Evolutionary conservation across 768 basidiomycete species (phyloP).

Genomic region (Coprinopsis marcescibilis): DNA sequence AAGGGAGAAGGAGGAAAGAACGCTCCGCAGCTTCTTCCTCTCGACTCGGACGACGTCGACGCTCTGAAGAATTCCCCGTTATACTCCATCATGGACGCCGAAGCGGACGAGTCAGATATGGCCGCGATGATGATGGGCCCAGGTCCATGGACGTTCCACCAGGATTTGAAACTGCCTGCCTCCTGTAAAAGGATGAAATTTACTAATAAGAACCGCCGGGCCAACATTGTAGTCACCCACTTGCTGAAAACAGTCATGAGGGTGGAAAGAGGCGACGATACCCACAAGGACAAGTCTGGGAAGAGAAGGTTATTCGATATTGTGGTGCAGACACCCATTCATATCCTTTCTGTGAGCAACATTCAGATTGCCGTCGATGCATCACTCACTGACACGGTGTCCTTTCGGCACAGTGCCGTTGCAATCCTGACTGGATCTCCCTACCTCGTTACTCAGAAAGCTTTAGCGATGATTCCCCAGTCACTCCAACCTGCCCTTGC

Average conservation of each 20-base stretch:
- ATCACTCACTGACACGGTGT: neutral
- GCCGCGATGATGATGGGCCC: constrained; percentile 63
- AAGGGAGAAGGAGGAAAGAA: constrained; percentile 45
- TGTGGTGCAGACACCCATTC: constrained; percentile 77
- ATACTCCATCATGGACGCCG: constrained; percentile 38
- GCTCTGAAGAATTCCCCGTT: constrained; percentile 67
- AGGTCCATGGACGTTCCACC: constrained; percentile 84
- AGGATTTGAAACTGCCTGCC: constrained; percentile 61
- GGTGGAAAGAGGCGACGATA: constrained; percentile 76
- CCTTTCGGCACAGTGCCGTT: constrained; percentile 53
- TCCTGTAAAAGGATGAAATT: constrained; percentile 61
- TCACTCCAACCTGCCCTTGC: constrained; percentile 44
- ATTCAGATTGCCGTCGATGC: constrained; percentile 9
- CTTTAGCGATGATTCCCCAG: constrained; percentile 29
- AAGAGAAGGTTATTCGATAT: constrained; percentile 84
- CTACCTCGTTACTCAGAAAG: constrained; percentile 70
- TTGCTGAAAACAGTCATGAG: constrained; percentile 76
- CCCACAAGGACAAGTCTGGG: constrained; percentile 57
- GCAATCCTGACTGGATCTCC: constrained; percentile 72
- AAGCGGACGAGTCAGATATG: constrained; percentile 49
- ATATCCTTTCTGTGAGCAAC: constrained; percentile 84
- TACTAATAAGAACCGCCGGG: constrained; percentile 72
- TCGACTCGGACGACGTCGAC: constrained; percentile 62
- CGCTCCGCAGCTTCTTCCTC: constrained; percentile 67
- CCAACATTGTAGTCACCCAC: constrained; percentile 74